Percentiles rank a stretch among this genome's conserved stretches.
These are phyloP conservation scores for Hysterium pulicare DNA, from an alignment of 2,329 filamentous ascomycete species.

Conservation along the genomic window DNA sequence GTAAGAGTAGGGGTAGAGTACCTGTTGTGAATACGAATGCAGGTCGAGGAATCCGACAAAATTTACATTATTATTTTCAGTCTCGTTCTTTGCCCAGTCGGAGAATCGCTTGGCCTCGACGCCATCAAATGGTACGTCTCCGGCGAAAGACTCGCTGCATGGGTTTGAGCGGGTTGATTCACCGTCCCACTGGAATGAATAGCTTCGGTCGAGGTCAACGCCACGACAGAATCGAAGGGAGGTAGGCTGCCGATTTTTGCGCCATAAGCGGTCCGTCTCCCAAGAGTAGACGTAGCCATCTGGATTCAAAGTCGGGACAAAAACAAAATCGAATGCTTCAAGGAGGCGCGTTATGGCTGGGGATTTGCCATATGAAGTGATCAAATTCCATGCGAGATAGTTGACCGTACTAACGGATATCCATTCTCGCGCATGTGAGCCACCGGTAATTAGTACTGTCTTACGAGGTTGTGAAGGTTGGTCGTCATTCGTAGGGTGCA, in stretches of 20 bases:
- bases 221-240: conserved; percentile 79
- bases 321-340: conserved; percentile 79
- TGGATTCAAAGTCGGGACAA: conserved; percentile 85
- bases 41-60: conserved; percentile 87
- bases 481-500: conserved; percentile 50
- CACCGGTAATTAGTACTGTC: conserved; percentile 78
- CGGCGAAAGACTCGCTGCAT: conserved; percentile 87
- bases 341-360: conserved; percentile 70
- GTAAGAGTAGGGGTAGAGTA: conserved; percentile 88
- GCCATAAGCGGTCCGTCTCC: conserved; percentile 88
- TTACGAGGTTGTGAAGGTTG: conserved; percentile 55
- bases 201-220: conserved; percentile 84
- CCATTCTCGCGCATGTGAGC: conserved; percentile 94
- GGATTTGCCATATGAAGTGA: conserved; percentile 76
- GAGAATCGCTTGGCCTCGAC: conserved; percentile 73
- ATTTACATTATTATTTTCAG: conserved; percentile 63
- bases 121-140: conserved; percentile 77
- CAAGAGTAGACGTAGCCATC: conserved; percentile 95
- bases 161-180: conserved; percentile 65
- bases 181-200: conserved; percentile 79
- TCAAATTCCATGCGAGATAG: conserved; percentile 84
- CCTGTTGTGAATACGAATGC: conserved; percentile 92
- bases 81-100: conserved; percentile 80
- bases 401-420: conserved; percentile 89
- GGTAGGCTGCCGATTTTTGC: conserved; percentile 87